Conservation (phyloP, 2,329 filamentous ascomycete genomes). For the Akanthomyces lecanii region DNA sequence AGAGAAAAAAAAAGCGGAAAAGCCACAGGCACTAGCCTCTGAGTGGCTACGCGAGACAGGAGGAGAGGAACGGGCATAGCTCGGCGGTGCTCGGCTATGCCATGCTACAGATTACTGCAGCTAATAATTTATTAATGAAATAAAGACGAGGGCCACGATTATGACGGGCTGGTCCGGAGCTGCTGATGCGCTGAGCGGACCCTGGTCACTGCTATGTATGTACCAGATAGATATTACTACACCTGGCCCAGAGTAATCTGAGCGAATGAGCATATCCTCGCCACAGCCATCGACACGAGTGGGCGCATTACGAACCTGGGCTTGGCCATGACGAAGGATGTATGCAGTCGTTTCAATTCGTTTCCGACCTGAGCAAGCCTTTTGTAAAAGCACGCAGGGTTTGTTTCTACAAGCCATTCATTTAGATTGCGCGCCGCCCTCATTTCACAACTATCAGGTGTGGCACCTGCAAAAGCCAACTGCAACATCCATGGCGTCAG, state of each 20-base stretch:
- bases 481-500: too few species aligned
- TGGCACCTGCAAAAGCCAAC: too few species aligned
- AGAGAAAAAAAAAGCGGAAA: conserved; percentile 10
- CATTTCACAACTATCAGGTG: too few species aligned
- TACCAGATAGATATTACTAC: not conserved
- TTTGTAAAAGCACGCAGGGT: too few species aligned
- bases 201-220: not conserved
- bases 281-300: not conserved
- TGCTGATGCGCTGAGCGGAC: not conserved
- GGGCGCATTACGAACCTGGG: not conserved
- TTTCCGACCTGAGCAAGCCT: not conserved
- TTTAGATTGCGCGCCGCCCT: too few species aligned
- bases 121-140: too few species aligned
- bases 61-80: conserved; percentile 5
- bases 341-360: not conserved
- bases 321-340: not conserved
- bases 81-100: conserved; percentile 15
- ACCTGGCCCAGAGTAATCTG: conserved; percentile 1
- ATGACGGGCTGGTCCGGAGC: not conserved
- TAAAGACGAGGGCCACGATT: not conserved
- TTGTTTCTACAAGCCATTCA: too few species aligned
- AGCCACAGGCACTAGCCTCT: conserved; percentile 11
- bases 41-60: not conserved
- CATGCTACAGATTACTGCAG: not conserved
- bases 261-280: not conserved